phyloP scores from a whole-genome alignment of 345 rosid species.

The Citrus reticulata region DNA sequence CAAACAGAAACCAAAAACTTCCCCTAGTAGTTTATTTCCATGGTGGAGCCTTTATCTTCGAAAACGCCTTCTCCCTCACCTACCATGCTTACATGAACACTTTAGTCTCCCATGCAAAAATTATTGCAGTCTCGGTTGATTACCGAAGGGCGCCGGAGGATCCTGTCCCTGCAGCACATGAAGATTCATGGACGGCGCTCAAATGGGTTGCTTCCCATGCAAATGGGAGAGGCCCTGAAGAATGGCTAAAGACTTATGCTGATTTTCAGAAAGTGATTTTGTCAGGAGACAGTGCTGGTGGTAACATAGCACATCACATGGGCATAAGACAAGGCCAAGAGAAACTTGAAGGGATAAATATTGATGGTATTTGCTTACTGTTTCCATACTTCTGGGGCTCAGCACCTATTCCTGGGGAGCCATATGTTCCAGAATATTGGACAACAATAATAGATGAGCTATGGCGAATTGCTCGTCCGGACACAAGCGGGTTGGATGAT shows the following conservation, averaged over 20 bases:
- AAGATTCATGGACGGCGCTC: conserved; percentile 37
- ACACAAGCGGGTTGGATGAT: conserved; percentile 28
- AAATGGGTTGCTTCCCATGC: conserved; percentile 35
- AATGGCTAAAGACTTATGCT: conserved; percentile 24
- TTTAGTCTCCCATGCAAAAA: conserved; percentile 18
- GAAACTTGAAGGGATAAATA: conserved; percentile 6
- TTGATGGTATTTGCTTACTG: conserved; percentile 9
- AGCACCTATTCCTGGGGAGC: conserved; percentile 23
- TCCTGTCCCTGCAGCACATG: conserved; percentile 26
- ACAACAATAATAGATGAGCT: background rate
- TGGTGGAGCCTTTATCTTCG: conserved; percentile 32
- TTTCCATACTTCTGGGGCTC: conserved; percentile 31
- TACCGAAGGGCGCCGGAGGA: conserved; percentile 35
- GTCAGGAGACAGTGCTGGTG: conserved; percentile 44
- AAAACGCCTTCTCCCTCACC: conserved; percentile 16
- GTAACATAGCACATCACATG: conserved; percentile 33
- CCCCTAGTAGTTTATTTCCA: conserved; percentile 40
- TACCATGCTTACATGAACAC: conserved; percentile 28
- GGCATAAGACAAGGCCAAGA: conserved; percentile 19
- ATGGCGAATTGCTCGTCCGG: conserved; percentile 33
- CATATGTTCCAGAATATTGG: background rate
- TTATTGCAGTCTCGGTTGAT: conserved; percentile 30
- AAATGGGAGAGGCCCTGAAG: conserved; percentile 27
- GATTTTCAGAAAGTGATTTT: conserved; percentile 28
- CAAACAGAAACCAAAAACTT: conserved; percentile 22